Evolutionary conservation across 140 eudicot species (phyloP).

Genomic region (Bidens hawaiensis): DNA sequence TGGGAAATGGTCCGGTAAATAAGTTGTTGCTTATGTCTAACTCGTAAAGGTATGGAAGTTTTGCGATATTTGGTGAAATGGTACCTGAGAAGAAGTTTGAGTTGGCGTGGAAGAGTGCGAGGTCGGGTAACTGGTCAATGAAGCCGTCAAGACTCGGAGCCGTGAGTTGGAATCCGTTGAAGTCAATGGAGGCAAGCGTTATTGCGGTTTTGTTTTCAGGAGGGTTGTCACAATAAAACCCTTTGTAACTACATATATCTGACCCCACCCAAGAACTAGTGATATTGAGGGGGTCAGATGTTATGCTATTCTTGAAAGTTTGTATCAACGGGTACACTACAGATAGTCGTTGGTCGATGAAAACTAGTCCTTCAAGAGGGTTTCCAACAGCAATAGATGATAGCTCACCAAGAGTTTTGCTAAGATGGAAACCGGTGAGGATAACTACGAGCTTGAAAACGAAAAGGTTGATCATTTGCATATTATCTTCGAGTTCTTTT

Average conservation of each 20-base stretch:
- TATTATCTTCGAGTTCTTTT: conserved; percentile 3
- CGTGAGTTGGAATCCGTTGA: conserved; percentile 67
- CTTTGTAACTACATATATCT: conserved; percentile 67
- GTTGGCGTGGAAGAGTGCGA: conserved; percentile 87
- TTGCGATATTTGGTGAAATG: conserved; percentile 52
- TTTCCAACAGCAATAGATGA: conserved; percentile 9
- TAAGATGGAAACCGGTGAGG: not conserved
- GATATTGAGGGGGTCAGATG: conserved; percentile 66
- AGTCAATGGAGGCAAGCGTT: conserved; percentile 69
- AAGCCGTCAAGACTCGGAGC: conserved; percentile 76
- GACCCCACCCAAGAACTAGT: conserved; percentile 78
- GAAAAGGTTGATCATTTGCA: conserved; percentile 6
- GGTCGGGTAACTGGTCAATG: conserved; percentile 72
- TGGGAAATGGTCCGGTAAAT: conserved; percentile 73
- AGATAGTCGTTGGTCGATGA: conserved; percentile 54
- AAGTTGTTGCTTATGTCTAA: conserved; percentile 84
- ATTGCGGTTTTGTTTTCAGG: conserved; percentile 65
- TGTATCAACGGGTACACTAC: conserved; percentile 59
- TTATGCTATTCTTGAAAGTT: conserved; percentile 50
- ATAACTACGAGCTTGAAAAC: not conserved
- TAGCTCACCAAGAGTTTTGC: conserved; percentile 2
- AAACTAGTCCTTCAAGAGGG: conserved; percentile 28
- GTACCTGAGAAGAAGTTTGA: conserved; percentile 69
- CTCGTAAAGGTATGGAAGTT: conserved; percentile 78
- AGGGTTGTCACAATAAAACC: conserved; percentile 75